These are phyloP conservation scores for Diplodia scrobiculata DNA, from an alignment of 2,329 filamentous ascomycete species.

Conservation along the genomic window DNA sequence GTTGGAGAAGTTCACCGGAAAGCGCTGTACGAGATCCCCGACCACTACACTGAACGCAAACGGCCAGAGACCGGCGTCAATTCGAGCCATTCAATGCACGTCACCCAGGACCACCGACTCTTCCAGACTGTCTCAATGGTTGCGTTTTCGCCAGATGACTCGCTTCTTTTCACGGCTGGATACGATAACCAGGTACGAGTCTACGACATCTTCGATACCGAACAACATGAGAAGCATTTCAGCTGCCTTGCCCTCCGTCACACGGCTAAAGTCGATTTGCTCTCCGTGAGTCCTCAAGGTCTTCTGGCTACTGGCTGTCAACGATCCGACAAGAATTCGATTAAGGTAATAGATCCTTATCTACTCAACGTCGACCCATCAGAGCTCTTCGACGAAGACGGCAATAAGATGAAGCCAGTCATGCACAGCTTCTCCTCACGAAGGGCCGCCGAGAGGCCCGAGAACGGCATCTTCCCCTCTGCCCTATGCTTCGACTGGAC, in stretches of 20 bases:
- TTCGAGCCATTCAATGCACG: constrained; percentile 50
- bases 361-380: constrained; percentile 19
- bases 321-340: constrained; percentile 38
- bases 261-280: constrained; percentile 54
- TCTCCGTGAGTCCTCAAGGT: constrained; percentile 49
- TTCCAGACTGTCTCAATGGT: constrained; percentile 61
- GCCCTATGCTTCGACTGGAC: constrained; percentile 41
- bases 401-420: constrained; percentile 31
- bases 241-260: constrained; percentile 39
- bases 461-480: constrained; percentile 39
- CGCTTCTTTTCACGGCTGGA: constrained; percentile 56
- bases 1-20: constrained; percentile 52
- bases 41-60: constrained; percentile 54
- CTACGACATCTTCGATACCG: constrained; percentile 43
- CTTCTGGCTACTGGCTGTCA: constrained; percentile 55
- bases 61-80: constrained; percentile 46
- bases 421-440: constrained; percentile 37
- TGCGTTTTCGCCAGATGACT: constrained; percentile 53
- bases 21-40: constrained; percentile 55
- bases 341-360: constrained; percentile 38
- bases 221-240: constrained; percentile 23
- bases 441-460: constrained; percentile 38
- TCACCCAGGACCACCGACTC: constrained; percentile 55
- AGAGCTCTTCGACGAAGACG: background rate
- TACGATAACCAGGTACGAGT: constrained; percentile 55